Percentiles rank a stretch among this genome's conserved stretches.
These are phyloP conservation scores for Suhomyces choctaworum DNA, from an alignment of 1,139 yeast genomes.

Conservation along the genomic window DNA sequence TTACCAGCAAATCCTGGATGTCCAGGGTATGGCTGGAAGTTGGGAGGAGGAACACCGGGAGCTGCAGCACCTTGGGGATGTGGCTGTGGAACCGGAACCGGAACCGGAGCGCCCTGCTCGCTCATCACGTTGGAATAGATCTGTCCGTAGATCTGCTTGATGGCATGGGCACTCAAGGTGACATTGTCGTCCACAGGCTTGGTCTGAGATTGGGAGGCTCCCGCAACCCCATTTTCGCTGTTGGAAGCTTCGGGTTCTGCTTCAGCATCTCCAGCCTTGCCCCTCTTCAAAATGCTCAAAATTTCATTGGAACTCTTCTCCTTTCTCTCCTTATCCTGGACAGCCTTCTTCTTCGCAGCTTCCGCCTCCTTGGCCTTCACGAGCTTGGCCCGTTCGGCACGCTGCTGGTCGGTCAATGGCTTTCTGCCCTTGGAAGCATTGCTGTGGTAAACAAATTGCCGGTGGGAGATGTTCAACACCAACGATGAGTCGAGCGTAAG, in stretches of 20 bases:
- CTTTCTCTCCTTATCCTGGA: slow-evolving; percentile 11
- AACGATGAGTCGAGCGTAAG: slow-evolving; percentile 78
- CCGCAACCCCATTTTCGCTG: slow-evolving; percentile 11
- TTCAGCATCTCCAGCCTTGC: slow-evolving; percentile 18
- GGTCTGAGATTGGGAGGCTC: slow-evolving; percentile 19
- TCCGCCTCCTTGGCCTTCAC: slow-evolving; percentile 25
- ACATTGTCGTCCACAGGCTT: slow-evolving; percentile 30
- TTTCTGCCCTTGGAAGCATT: slow-evolving; percentile 57
- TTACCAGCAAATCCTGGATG: slow-evolving; percentile 12
- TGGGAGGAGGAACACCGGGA: slow-evolving; percentile 1
- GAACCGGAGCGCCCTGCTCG: slow-evolving; percentile 28
- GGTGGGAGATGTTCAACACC: slow-evolving; percentile 71
- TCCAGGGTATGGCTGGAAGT: slow-evolving; percentile 4
- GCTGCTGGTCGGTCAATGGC: slow-evolving; percentile 27
- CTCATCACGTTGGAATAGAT: slow-evolving; percentile 46
- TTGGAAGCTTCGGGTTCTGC: slow-evolving; percentile 16
- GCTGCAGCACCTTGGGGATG: slow-evolving; percentile 7
- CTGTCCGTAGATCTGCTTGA: slow-evolving; percentile 51
- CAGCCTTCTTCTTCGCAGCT: slow-evolving; percentile 21
- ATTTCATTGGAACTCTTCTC: slow-evolving; percentile 25
- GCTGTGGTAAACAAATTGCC: slow-evolving; percentile 76
- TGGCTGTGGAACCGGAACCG: slow-evolving; percentile 11
- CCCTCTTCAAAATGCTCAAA: slow-evolving; percentile 29
- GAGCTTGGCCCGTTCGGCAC: slow-evolving; percentile 20
- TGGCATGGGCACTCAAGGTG: slow-evolving; percentile 38